Conservation (phyloP, 352 stramenopile species). For the Globisporangium orthogonon region DNA sequence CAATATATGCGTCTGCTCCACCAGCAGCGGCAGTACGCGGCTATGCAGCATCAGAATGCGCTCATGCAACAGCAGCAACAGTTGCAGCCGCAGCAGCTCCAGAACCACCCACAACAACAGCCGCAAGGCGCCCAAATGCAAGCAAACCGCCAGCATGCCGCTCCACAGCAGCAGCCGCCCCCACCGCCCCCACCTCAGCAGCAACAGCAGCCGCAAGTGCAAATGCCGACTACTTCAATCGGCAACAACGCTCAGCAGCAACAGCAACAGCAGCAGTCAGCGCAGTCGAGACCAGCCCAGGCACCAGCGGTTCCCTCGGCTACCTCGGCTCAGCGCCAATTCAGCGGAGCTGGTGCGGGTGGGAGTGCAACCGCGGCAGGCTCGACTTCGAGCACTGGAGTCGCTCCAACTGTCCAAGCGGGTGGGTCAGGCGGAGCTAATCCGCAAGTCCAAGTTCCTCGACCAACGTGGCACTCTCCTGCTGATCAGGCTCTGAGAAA, state of each 20-base stretch:
- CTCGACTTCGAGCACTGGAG: not conserved
- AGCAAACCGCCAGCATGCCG: not conserved
- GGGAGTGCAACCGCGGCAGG: not conserved
- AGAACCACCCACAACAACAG: constrained; percentile 17
- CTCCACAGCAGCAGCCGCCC: constrained; percentile 14
- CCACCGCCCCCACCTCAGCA: not conserved
- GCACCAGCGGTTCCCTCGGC: constrained; percentile 6
- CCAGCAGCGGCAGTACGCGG: constrained; percentile 29
- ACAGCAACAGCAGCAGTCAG: constrained; percentile 12
- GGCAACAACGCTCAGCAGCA: constrained; percentile 1
- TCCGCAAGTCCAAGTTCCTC: constrained; percentile 5
- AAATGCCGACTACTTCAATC: not conserved
- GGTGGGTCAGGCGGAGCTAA: not conserved
- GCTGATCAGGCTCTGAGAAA: constrained; percentile 70
- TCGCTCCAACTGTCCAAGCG: constrained; percentile 1
- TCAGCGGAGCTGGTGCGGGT: constrained; percentile 3
- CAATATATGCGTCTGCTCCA: constrained; percentile 73
- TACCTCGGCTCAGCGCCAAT: constrained; percentile 8
- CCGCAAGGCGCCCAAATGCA: not conserved
- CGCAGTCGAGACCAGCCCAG: constrained; percentile 3
- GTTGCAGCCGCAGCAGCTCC: constrained; percentile 24
- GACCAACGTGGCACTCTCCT: constrained; percentile 60
- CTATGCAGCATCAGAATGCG: constrained; percentile 34
- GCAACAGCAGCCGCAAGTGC: not conserved
- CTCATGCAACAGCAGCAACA: constrained; percentile 31